Evolutionary conservation across 208 protist genomes (phyloP).

Genomic region (Acanthamoeba pearcei): DNA sequence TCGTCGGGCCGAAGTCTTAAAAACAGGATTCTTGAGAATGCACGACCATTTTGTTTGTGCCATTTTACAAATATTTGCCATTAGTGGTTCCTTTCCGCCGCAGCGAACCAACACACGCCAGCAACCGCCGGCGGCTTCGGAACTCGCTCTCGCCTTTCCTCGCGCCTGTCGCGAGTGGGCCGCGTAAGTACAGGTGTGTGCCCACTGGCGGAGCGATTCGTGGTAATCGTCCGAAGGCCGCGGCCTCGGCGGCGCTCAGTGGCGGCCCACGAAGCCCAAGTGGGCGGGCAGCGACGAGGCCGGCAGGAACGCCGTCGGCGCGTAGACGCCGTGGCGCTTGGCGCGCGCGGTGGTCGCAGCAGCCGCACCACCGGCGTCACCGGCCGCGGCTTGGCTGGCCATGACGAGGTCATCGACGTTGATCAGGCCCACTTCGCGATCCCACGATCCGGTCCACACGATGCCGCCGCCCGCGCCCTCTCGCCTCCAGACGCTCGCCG

Average conservation of each 20-base stretch:
- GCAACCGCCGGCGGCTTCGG: too few relatives aligned
- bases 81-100: background rate
- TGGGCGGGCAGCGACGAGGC: background rate
- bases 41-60: rapidly evolving
- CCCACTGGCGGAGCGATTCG: background rate
- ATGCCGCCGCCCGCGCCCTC: background rate
- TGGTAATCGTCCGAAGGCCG: too few relatives aligned
- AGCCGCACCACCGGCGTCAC: background rate
- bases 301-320: background rate
- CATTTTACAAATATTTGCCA: background rate
- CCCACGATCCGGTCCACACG: conserved; percentile 46
- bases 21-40: background rate
- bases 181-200: too few relatives aligned
- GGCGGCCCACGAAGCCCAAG: background rate
- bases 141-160: background rate
- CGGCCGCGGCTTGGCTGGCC: too few relatives aligned
- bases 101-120: background rate
- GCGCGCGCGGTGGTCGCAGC: background rate
- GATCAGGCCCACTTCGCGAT: background rate
- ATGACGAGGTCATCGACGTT: conserved; percentile 1
- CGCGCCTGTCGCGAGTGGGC: too few relatives aligned
- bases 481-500: background rate
- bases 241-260: too few relatives aligned
- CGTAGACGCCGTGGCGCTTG: too few relatives aligned
- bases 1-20: background rate